Evolutionary conservation across 345 rosid species (phyloP), one percentile per base, ranked within the genome.

Genomic region (Barbarea vulgaris): DNA sequence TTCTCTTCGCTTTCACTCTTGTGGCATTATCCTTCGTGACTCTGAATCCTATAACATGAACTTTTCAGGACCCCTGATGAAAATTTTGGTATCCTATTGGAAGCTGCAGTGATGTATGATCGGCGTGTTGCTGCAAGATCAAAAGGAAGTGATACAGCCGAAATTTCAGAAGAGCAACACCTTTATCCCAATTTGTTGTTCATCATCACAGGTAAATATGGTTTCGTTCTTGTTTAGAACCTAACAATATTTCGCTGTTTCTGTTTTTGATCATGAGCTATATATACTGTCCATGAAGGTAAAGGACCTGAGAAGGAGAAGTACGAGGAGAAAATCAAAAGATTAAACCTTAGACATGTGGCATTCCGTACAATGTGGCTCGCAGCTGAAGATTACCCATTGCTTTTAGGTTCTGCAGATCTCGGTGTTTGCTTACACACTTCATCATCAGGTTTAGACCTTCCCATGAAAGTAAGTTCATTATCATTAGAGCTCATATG

Each of bases 301-400:
- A 92, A 90, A 82, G 98, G 99, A 53, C 98, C 99, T 60, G 93
- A 95, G 30, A 95, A 90, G 73, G 96, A 88, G 77, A 90, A 75
- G 70, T 95, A 92, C 48, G 97, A 90, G 79, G 87, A 86, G 78
- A 92, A 95, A 81, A 95, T 95, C 58, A 88, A 82, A 80, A 72
- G 85, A 44, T 76, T 91, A 65, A 83, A 86, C 73, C 95, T 95
- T 33, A 92, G 84, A 69, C 89, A 87, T 57, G 98, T 90, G 64
- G 97, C 96, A 63, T 95, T 95, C 80, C 96, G 93, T 53, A 95
- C 99, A 55, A 88, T 90, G 93, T 95, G 97, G 98, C 86, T 95
- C 52, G 77, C 91, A 58, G 93, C 99, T 77, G 98, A 92, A 80
- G 98, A 95, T 81, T 95, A 95, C 74, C 98, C 99, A 19, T 73